Conservation (phyloP, 139 green algal species). For the Deuterostichococcus epilithicus region DNA sequence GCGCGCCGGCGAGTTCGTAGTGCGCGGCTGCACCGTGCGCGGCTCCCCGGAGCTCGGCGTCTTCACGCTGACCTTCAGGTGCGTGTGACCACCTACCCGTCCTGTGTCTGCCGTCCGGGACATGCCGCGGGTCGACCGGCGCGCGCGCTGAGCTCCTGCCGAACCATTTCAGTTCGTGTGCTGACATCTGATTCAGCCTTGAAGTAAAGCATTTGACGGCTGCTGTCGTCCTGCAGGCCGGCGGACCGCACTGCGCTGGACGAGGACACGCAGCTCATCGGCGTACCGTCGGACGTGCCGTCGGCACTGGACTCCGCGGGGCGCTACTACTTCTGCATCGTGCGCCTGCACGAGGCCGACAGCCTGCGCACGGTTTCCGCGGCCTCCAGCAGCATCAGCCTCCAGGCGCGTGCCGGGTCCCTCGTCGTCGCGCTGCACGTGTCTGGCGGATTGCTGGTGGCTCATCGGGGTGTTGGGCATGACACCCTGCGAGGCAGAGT, state of each 20-base stretch:
- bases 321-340: not conserved
- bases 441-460: no score
- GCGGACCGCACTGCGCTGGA: not conserved
- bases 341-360: not conserved
- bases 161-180: no score
- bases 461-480: no score
- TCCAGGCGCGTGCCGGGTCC: no score
- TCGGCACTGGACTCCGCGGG: not conserved
- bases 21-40: not conserved
- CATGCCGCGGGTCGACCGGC: no score
- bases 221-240: not conserved
- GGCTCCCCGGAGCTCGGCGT: not conserved
- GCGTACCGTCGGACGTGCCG: not conserved
- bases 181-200: no score
- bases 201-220: no score
- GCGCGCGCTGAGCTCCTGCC: no score
- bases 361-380: not conserved
- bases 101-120: no score
- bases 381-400: not conserved
- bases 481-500: no score
- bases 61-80: not conserved
- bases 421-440: no score
- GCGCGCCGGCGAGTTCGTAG: not conserved
- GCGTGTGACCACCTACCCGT: not conserved
- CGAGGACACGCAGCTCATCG: constrained; percentile 2